Base-by-base conservation (phyloP, 2,329 filamentous ascomycete genomes). In the Alternaria sp. region DNA sequence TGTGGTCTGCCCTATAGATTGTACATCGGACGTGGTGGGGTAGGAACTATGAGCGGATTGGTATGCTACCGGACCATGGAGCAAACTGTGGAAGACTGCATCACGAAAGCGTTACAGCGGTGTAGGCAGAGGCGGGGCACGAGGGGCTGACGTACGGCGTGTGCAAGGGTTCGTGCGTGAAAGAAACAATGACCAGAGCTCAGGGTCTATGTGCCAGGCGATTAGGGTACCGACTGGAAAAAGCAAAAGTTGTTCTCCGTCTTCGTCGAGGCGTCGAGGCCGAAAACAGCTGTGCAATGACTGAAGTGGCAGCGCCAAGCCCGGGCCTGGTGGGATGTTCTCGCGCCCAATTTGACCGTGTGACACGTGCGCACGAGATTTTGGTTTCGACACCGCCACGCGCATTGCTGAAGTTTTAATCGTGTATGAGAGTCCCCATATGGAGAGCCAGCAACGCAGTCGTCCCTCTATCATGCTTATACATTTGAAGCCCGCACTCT, bases 21-120 rank as follows among this genome's bases (percentile, higher is more conserved):
- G 55, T 54, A 59, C 68, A 72, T 66, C 67, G 65, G 66, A 64
- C 65, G 66, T 62, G 66, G 62, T 69, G 59, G 61, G 52, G 36
- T 67, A 52, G 54, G 56, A 52, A 54, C 57, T 47, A n/a, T 66
- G 12, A 62, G 55, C 63, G 54, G 56, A 64, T 55, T 65, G 61
- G 55, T 72, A 66, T 74, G 75, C 76, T 80, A 79, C 73, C 77
- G 76, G 67, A 67, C 71, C 73, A 74, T 77, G 72, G 69, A 71
- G 65, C 68, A 71, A 67, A 66, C 64, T 64, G 65, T 61, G 64
- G 67, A 60, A 65, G 69, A 67, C 71, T 77, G 75, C 76, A 78
- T 78, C 62, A 68, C 77, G 71, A 64, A 69, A 75, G 67, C 67
- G 72, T 73, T 74, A 69, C 71, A 69, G 77, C 73, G 77, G 77